Percentiles rank a stretch among this genome's conserved stretches.
These are phyloP conservation scores for Skeletonema grethae DNA, from an alignment of 108 stramenopile genomes.

Conservation along the genomic window DNA sequence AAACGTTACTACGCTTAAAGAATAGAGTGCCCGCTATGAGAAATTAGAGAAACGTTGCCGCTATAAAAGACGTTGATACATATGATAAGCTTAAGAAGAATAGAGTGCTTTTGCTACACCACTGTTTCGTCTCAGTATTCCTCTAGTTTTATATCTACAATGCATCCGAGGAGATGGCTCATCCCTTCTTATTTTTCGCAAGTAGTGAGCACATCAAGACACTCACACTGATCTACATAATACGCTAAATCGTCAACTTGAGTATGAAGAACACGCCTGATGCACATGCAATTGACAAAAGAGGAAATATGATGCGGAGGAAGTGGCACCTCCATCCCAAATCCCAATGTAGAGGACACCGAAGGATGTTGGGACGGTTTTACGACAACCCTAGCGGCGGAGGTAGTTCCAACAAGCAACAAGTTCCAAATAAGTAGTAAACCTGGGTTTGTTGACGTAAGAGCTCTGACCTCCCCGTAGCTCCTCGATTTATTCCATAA, in stretches of 20 bases:
- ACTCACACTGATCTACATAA: not conserved
- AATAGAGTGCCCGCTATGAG: not conserved
- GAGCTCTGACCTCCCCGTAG: no score
- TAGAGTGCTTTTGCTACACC: no score
- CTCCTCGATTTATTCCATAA: no score
- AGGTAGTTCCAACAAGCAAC: conserved; percentile 10
- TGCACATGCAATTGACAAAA: not conserved
- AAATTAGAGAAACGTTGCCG: no score
- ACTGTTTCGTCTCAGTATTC: no score
- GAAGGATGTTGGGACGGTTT: not conserved
- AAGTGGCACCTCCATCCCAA: not conserved
- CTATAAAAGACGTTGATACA: no score
- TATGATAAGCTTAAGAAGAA: no score
- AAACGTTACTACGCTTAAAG: not conserved
- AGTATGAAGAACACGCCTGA: not conserved
- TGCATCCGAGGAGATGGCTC: no score
- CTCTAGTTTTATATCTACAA: no score
- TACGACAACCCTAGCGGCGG: conserved; percentile 16
- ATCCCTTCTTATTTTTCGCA: no score
- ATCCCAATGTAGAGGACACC: not conserved
- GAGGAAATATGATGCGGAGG: not conserved
- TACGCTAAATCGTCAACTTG: not conserved
- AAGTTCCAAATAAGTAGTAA: not conserved
- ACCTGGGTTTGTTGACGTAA: not conserved
- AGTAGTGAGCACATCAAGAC: no score